Evolutionary conservation across 129 eudicot genomes (phyloP).

Genomic region (Centaurea solstitialis): DNA sequence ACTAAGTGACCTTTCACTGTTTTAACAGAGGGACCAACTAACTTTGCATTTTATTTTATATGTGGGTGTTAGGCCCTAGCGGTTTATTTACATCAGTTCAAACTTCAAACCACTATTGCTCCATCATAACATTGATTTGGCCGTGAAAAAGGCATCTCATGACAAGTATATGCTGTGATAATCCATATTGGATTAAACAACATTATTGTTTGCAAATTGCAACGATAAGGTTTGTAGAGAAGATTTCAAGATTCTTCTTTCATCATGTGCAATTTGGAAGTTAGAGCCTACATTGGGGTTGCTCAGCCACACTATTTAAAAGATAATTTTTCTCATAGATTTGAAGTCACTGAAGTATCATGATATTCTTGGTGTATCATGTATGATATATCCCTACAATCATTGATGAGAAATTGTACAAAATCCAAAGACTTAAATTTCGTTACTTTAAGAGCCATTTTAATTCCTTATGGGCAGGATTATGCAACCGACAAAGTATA

Average conservation of each 20-base stretch:
- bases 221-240: background rate
- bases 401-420: background rate
- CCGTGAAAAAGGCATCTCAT: background rate
- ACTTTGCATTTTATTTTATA: background rate
- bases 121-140: background rate
- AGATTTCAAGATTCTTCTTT: background rate
- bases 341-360: background rate
- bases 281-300: background rate
- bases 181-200: background rate
- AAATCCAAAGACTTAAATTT: background rate
- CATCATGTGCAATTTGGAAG: background rate
- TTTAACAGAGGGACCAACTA: background rate
- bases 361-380: background rate
- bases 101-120: background rate
- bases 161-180: background rate
- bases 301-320: background rate
- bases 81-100: background rate
- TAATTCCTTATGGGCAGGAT: conserved; percentile 1
- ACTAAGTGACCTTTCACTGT: background rate
- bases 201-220: too few relatives aligned
- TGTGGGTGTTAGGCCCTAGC: background rate
- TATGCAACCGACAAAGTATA: background rate
- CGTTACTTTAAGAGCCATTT: background rate
- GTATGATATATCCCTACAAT: background rate
- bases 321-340: background rate